Conservation (phyloP, 495 filamentous ascomycete species). For the Glarea lozoyensis region DNA sequence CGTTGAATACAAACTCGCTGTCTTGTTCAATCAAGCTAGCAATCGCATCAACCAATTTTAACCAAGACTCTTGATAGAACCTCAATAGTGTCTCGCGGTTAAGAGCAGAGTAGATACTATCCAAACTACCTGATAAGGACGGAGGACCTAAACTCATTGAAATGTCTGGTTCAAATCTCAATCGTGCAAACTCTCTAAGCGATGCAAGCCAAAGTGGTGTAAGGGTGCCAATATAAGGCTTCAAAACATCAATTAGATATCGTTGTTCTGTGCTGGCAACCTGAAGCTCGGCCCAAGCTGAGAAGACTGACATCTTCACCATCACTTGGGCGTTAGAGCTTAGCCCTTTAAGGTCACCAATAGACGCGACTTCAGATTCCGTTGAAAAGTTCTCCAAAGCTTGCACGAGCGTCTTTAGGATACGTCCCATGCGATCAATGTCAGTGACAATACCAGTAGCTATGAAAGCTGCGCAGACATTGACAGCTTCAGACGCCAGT, state of each 20-base stretch:
- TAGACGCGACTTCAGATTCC: constrained; percentile 73
- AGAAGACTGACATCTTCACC: constrained; percentile 94
- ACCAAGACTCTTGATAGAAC: constrained; percentile 97
- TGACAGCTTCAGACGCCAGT: constrained; percentile 87
- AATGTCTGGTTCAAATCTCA: constrained; percentile 95
- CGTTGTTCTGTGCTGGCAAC: constrained; percentile 90
- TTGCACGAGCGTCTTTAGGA: constrained; percentile 83
- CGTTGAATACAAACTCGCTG: constrained; percentile 94
- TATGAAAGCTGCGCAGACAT: constrained; percentile 96
- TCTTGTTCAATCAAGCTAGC: constrained; percentile 96
- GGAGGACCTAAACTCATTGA: constrained; percentile 74
- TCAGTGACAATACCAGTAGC: constrained; percentile 95
- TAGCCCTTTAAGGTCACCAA: constrained; percentile 87
- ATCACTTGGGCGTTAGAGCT: constrained; percentile 97
- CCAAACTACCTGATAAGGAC: constrained; percentile 67
- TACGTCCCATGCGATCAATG: constrained; percentile 95
- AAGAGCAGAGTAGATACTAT: constrained; percentile 85
- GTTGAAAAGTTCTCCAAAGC: constrained; percentile 88
- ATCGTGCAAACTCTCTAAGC: constrained; percentile 82
- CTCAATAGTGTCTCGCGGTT: constrained; percentile 88
- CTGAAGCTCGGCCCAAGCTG: constrained; percentile 98
- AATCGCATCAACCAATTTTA: constrained; percentile 94
- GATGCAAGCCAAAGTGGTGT: constrained; percentile 92
- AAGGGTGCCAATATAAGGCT: constrained; percentile 79
- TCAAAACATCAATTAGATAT: constrained; percentile 80